Conservation (phyloP, 164 flowering plant species). For the Houttuynia cordata region DNA sequence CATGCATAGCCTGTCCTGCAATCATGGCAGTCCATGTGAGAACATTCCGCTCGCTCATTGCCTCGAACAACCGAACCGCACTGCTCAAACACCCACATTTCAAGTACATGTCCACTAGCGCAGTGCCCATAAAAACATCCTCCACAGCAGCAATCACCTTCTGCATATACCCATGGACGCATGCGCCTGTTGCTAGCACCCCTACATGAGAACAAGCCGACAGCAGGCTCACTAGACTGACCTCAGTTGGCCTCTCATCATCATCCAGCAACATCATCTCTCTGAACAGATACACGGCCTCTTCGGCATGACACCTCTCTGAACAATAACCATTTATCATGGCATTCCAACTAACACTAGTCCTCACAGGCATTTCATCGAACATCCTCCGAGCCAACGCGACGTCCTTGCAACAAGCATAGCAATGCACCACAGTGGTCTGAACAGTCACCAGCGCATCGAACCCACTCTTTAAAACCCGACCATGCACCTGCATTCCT, state of each 20-base stretch:
- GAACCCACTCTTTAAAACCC: slow-evolving; percentile 23
- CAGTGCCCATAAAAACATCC: slow-evolving; percentile 46
- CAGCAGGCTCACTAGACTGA: slow-evolving; percentile 43
- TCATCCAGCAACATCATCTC: slow-evolving; percentile 23
- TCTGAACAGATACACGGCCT: slow-evolving; percentile 28
- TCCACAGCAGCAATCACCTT: slow-evolving; percentile 21
- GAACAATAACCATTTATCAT: slow-evolving; percentile 47
- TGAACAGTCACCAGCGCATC: slow-evolving; percentile 19
- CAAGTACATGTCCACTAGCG: slow-evolving; percentile 52
- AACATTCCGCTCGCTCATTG: slow-evolving; percentile 36
- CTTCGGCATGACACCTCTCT: slow-evolving; percentile 13
- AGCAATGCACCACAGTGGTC: slow-evolving; percentile 38
- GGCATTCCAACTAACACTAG: slow-evolving; percentile 48
- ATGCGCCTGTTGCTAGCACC: slow-evolving; percentile 29
- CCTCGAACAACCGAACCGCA: slow-evolving; percentile 23
- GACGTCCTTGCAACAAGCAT: slow-evolving; percentile 23
- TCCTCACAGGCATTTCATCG: slow-evolving; percentile 40
- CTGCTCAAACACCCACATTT: slow-evolving; percentile 44
- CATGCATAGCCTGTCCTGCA: slow-evolving; percentile 43
- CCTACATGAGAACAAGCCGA: slow-evolving; percentile 52
- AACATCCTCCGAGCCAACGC: slow-evolving; percentile 28
- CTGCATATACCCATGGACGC: slow-evolving; percentile 39
- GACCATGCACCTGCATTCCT: slow-evolving; percentile 38
- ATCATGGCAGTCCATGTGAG: slow-evolving; percentile 49
- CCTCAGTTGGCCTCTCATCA: slow-evolving; percentile 29